Conservation (phyloP, 176 grass and related monocot species). For the Triticum aestivum region IWGSC_CS_RefSeq_v2.1 NC_057800.1:712766757-712767256, state of each 20-base stretch:
- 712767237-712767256: neutral
- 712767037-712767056: neutral
- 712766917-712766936: neutral
- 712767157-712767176: neutral
- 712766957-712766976: neutral
- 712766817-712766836: slow-evolving; percentile 15
- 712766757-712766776: slow-evolving; percentile 37
- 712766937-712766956: neutral
- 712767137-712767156: neutral
- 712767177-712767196: neutral
- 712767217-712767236: neutral
- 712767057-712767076: neutral
- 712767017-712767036: neutral
- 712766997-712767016: neutral
- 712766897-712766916: neutral
- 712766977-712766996: neutral
- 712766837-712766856: slow-evolving; percentile 12
- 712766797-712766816: slow-evolving; percentile 16
- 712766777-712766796: slow-evolving; percentile 9
- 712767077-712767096: neutral
- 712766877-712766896: neutral
- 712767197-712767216: neutral
- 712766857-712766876: slow-evolving; percentile 29
- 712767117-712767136: neutral
- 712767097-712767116: too few relatives aligned